These are phyloP conservation scores for Musa acuminata DNA, from an alignment of 176 grass and related monocot genomes.

Conservation along the genomic window DNA sequence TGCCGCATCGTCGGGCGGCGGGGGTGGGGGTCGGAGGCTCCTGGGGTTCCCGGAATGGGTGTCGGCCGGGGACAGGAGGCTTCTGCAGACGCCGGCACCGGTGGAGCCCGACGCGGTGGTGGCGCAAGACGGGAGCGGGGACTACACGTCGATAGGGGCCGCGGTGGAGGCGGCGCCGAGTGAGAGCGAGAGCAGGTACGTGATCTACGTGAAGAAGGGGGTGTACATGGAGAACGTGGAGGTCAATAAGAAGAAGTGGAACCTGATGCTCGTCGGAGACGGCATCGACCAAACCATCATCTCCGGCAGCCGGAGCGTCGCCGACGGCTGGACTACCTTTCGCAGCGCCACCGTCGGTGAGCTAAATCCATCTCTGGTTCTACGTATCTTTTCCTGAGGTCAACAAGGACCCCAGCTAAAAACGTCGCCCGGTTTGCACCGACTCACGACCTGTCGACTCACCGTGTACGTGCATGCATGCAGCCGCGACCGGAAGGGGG, in stretches of 20 bases:
- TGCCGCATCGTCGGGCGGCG: background rate
- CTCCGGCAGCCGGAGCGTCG: constrained; percentile 46
- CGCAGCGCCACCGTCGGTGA: constrained; percentile 70
- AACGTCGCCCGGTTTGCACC: no score
- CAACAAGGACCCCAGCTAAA: no score
- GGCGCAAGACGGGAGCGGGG: constrained; percentile 63
- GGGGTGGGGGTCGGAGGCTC: constrained; percentile 10
- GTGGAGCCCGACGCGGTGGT: constrained; percentile 52
- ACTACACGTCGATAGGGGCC: constrained; percentile 38
- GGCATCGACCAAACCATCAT: constrained; percentile 63
- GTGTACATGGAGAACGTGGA: constrained; percentile 77
- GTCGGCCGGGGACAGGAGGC: constrained; percentile 25
- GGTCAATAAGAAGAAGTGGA: constrained; percentile 75
- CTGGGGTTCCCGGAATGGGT: constrained; percentile 42
- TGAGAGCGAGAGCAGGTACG: constrained; percentile 29
- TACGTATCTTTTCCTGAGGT: no score
- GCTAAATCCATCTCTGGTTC: background rate
- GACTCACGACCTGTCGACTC: no score
- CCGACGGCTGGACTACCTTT: constrained; percentile 55
- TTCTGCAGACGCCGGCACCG: constrained; percentile 22
- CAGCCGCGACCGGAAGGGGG: constrained; percentile 49
- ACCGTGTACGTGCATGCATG: background rate
- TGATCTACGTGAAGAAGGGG: constrained; percentile 70
- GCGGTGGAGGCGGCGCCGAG: constrained; percentile 57
- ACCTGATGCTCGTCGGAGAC: constrained; percentile 70